Conservation (phyloP, 495 filamentous ascomycete species). For the Trichoderma virens region DNA sequence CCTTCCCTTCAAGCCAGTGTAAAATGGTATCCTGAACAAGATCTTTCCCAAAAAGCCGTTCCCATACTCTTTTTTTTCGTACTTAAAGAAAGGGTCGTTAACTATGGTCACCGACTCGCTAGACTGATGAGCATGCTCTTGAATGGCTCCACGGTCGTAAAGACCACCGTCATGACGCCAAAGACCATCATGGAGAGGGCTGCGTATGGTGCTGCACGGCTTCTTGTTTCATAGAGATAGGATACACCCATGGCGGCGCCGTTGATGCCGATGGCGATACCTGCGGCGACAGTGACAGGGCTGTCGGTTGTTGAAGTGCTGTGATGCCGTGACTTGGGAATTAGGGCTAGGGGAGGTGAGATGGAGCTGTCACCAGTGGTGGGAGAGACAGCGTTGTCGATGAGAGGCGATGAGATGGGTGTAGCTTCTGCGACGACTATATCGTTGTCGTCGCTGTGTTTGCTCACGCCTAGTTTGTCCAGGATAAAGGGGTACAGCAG, state of each 20-base stretch:
- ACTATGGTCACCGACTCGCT: neutral
- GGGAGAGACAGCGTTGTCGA: neutral
- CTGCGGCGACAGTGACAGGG: conserved; percentile 28
- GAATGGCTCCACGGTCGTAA: conserved; percentile 28
- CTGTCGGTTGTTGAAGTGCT: neutral
- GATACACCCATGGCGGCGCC: conserved; percentile 45
- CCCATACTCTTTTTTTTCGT: neutral
- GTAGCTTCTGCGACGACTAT: neutral
- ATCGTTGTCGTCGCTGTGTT: neutral
- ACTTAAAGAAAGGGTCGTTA: neutral
- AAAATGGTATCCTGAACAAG: neutral
- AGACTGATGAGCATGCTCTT: conserved; percentile 16
- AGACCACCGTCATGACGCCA: conserved; percentile 39
- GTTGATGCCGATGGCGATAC: conserved; percentile 40
- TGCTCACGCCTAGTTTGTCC: conserved; percentile 17
- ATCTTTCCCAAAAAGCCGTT: too few species aligned
- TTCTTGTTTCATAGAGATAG: conserved; percentile 36
- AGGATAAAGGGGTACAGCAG: conserved; percentile 28
- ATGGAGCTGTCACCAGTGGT: neutral
- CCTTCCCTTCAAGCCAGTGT: neutral
- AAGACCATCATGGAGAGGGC: conserved; percentile 42
- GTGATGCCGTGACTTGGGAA: neutral
- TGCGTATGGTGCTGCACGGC: conserved; percentile 39
- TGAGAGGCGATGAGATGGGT: neutral
- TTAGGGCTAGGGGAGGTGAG: neutral